These are phyloP conservation scores for Leishmania turanica DNA, from an alignment of 208 protist species.

Conservation along the genomic window DNA sequence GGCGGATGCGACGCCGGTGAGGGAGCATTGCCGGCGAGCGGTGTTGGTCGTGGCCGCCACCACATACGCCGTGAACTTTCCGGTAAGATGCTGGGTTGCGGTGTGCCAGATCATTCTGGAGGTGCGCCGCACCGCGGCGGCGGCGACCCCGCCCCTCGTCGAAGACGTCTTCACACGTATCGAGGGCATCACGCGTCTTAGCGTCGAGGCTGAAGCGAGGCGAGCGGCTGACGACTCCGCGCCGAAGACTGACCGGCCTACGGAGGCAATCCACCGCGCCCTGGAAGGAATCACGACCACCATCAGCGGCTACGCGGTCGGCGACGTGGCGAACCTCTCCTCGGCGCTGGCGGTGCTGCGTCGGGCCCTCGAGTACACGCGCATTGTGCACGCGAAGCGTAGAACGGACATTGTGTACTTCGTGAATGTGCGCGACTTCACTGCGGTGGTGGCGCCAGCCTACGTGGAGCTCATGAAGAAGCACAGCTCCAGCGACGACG, in stretches of 20 bases:
- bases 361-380: slow-evolving; percentile 68
- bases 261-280: slow-evolving; percentile 50
- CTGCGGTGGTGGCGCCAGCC: slow-evolving; percentile 48
- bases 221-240: neutral
- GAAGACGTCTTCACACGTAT: slow-evolving; percentile 74
- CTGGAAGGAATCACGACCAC: slow-evolving; percentile 55
- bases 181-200: slow-evolving; percentile 68
- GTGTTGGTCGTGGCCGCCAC: slow-evolving; percentile 70
- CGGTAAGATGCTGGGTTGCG: slow-evolving; percentile 68
- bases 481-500: slow-evolving; percentile 59
- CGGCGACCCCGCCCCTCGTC: slow-evolving; percentile 38
- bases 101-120: slow-evolving; percentile 61
- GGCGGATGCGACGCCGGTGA: slow-evolving; percentile 49
- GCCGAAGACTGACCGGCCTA: neutral
- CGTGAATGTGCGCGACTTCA: slow-evolving; percentile 67
- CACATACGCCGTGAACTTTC: slow-evolving; percentile 70
- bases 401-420: slow-evolving; percentile 51
- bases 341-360: slow-evolving; percentile 60
- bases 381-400: slow-evolving; percentile 52
- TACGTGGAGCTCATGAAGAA: slow-evolving; percentile 55
- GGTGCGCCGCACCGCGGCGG: slow-evolving; percentile 39
- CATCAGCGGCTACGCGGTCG: slow-evolving; percentile 35
- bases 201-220: slow-evolving; percentile 34
- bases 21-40: slow-evolving; percentile 49
- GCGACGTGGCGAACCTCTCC: slow-evolving; percentile 51